Evolutionary conservation across 2,329 filamentous ascomycete genomes (phyloP), one percentile per base, ranked within the genome.

Genomic region (Pleomassaria siparia): DNA sequence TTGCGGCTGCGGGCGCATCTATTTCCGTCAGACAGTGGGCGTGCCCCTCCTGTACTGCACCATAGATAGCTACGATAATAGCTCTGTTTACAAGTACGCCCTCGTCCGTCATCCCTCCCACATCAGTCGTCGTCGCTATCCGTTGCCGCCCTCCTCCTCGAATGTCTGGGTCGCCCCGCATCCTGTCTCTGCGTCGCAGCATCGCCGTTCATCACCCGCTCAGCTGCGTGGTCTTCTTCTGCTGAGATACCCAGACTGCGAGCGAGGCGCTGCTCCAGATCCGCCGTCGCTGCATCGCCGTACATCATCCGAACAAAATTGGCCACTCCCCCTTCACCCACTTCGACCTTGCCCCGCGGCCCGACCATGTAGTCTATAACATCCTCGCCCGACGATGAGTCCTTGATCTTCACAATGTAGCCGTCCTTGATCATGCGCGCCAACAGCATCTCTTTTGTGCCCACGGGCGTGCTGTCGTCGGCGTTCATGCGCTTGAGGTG

Each of bases 331-430:
- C 84, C 80, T n/a, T 85, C 77, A 0, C 88, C 89, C 28, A 97
- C 82, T 70, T 97, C 94, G 7, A 91, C 79, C 71, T 88, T 94
- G 5, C 88, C 92, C 18, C 94, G 81, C 5, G 90, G 87, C 2
- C 94, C 94, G 12, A 96, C 82, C 46, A 88, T 82, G 80, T 89
- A 99, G 40, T 89, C 91, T 7, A 90, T 78, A 2, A 82, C 78
- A 53, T 92, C 85, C 29, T 95, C 89, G 21, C 88, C 89, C 1
- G 83, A 84, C 59, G 72, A 72, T 54, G 67, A 81, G 58, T 96
- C 91, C 16, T 85, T 80, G 41, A 85, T 80, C 54, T 83, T 87
- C 28, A 91, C 78, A 2, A 99, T 75, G 64, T 99, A 99, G 0
- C 88, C 88, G 44, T 97, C 91, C 54, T 81, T 86, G 54, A 86